Conservation (phyloP, 257 asterid genomes). For the Verbascum thapsus region DNA sequence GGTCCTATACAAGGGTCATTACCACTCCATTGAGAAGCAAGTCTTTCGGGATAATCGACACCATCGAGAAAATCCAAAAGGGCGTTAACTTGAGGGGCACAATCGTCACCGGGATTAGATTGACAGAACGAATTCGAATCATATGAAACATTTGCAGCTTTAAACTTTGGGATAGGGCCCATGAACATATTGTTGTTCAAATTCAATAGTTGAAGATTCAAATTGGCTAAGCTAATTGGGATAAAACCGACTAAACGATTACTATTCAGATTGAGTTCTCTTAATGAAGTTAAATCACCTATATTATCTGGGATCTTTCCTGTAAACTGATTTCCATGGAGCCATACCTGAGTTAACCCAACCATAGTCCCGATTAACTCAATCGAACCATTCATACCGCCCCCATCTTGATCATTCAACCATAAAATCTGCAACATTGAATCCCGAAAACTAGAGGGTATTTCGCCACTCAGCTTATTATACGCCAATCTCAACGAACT, state of each 20-base stretch:
- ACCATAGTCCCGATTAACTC: conserved; percentile 47
- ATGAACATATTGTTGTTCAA: conserved; percentile 57
- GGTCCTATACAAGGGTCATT: conserved; percentile 56
- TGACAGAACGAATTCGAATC: conserved; percentile 53
- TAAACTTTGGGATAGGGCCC: conserved; percentile 58
- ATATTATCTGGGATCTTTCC: conserved; percentile 52
- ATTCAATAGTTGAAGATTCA: conserved; percentile 40
- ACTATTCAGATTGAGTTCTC: conserved; percentile 40
- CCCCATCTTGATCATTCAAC: conserved; percentile 54
- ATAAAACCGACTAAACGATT: conserved; percentile 51
- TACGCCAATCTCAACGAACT: conserved; percentile 39
- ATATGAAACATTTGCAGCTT: conserved; percentile 40
- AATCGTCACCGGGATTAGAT: conserved; percentile 41
- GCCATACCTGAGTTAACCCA: conserved; percentile 43
- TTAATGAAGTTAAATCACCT: conserved; percentile 47
- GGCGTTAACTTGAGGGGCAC: conserved; percentile 53
- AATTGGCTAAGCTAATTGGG: conserved; percentile 44
- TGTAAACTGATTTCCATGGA: conserved; percentile 51
- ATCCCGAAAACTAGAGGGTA: conserved; percentile 43
- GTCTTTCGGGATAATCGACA: conserved; percentile 42
- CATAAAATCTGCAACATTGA: conserved; percentile 49
- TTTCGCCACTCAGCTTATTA: conserved; percentile 41
- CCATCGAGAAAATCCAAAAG: conserved; percentile 50
- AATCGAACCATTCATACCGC: conserved; percentile 46
- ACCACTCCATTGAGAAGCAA: conserved; percentile 51